Conservation (phyloP, 2,329 filamentous ascomycete genomes). For the Pestalotiopsis sp. region DNA sequence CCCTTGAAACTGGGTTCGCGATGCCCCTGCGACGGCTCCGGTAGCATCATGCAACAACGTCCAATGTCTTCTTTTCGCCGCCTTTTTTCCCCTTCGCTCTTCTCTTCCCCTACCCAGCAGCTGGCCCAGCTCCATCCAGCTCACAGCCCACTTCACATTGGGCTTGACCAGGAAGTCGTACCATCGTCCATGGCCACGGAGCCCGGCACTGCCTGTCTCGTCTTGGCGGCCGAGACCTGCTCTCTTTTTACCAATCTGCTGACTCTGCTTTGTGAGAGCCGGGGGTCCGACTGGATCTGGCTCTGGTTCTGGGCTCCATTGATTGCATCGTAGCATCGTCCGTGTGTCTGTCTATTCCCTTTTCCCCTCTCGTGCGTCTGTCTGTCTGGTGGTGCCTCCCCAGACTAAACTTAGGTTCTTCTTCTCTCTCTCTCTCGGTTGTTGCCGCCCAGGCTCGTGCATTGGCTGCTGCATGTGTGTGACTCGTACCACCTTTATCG, state of each 20-base stretch:
- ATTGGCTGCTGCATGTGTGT: background rate
- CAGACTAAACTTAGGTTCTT: background rate
- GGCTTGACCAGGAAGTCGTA: background rate
- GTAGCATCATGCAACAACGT: conserved; percentile 12
- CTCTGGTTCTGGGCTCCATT: background rate
- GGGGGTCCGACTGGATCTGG: background rate
- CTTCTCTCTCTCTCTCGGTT: background rate
- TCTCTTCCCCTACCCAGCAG: background rate
- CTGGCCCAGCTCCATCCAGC: too few relatives aligned
- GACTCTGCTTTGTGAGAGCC: too few relatives aligned
- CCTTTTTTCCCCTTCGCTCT: background rate
- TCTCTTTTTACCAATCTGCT: background rate
- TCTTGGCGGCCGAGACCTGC: conserved; percentile 1
- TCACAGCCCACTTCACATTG: too few relatives aligned
- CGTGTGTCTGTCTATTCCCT: background rate
- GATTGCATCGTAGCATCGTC: background rate
- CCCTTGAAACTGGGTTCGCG: conserved; percentile 14
- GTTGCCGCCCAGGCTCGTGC: background rate
- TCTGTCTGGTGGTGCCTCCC: background rate
- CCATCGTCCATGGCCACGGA: conserved; percentile 1
- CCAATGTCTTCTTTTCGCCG: background rate
- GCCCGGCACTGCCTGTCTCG: conserved; percentile 3
- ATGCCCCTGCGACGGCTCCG: conserved; percentile 11
- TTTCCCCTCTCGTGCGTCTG: too few relatives aligned
- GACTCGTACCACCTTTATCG: too few relatives aligned